These are phyloP conservation scores for Colletotrichum lentis DNA, from an alignment of 2,329 filamentous ascomycete genomes.

Conservation along the genomic window DNA sequence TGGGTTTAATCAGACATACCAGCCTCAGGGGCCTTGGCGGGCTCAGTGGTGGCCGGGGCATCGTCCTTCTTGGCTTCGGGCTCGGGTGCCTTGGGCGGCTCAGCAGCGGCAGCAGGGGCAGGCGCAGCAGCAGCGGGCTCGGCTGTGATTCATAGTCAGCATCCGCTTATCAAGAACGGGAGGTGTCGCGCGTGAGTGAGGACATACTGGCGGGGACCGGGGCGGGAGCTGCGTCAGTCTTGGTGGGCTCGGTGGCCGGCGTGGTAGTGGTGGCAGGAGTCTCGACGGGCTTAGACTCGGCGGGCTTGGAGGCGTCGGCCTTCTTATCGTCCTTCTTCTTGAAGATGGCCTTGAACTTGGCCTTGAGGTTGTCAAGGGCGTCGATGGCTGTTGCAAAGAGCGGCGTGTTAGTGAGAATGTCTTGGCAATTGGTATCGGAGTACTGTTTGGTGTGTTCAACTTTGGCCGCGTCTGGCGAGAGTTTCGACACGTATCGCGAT, in stretches of 20 bases:
- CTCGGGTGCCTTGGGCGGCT: constrained; percentile 37
- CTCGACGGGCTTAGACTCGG: constrained; percentile 41
- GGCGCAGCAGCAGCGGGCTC: constrained; percentile 38
- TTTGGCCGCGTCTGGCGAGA: neutral
- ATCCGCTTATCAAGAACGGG: neutral
- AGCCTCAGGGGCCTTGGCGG: constrained; percentile 37
- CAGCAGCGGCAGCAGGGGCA: constrained; percentile 31
- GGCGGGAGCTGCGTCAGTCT: constrained; percentile 40
- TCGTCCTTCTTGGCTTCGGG: constrained; percentile 31
- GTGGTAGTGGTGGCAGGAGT: constrained; percentile 42
- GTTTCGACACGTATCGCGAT: too few species aligned
- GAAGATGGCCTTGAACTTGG: constrained; percentile 63
- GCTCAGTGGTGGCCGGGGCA: constrained; percentile 32
- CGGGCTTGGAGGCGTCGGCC: constrained; percentile 42
- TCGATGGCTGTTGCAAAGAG: constrained; percentile 51
- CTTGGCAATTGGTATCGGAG: constrained; percentile 19
- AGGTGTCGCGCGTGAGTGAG: neutral
- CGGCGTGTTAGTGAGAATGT: constrained; percentile 27
- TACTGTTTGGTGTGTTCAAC: neutral
- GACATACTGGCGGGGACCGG: constrained; percentile 34
- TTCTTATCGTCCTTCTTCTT: constrained; percentile 57
- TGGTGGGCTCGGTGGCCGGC: constrained; percentile 43
- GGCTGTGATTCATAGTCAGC: constrained; percentile 24
- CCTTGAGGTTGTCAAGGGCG: constrained; percentile 64
- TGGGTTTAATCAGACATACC: constrained; percentile 15